Evolutionary conservation across 768 basidiomycete species (phyloP), one percentile per base, ranked within the genome.

Genomic region (Xerocomus spinulosus): DNA sequence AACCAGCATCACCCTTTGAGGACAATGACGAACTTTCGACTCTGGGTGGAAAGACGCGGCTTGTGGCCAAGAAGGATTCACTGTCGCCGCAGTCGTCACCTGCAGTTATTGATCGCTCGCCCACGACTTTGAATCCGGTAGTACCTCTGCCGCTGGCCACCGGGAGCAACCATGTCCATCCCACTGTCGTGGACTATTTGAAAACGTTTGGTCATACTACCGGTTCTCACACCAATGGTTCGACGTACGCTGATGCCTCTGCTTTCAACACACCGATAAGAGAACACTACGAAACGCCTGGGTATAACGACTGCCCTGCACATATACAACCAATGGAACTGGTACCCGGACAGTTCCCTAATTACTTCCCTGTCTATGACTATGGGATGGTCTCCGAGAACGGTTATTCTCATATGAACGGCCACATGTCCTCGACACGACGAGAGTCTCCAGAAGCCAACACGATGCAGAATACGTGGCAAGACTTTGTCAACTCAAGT

Each of bases 311-410:
- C 46, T 42, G 49, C 42, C 28, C 59, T 15, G 21, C 51, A 25
- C 57, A 60, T 33, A 61, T 63, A 42, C 67, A 66, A 28, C 53
- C 64, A 32, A 66, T 67, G 55, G 61, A 69, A 29, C 49, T 68
- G 14, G 57, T 66, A 1, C 53, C 66, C 2, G 66, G 66, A 9
- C 66, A 59, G 30, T 79, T 82, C 68, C 85, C 85, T 13, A 78
- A 75, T 57, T 87, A 87, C 57, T 87, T 88, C 74, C 76, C 83
- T 1, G 85, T 87, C 26, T 87, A 83, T 55, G 85, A 87, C 61
- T 87, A 87, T 60, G 76, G 73, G 18, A 66, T 73, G 53, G 67
- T 62, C 35, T 45, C 55, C 34, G 54, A 59, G 55, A 53, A 56
- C 33, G 54, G 64, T 36, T 61, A 65, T 54, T 53, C 76, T 28